phyloP scores from a whole-genome alignment of 208 protist genomes.

The Eutreptiella sp. region DNA sequence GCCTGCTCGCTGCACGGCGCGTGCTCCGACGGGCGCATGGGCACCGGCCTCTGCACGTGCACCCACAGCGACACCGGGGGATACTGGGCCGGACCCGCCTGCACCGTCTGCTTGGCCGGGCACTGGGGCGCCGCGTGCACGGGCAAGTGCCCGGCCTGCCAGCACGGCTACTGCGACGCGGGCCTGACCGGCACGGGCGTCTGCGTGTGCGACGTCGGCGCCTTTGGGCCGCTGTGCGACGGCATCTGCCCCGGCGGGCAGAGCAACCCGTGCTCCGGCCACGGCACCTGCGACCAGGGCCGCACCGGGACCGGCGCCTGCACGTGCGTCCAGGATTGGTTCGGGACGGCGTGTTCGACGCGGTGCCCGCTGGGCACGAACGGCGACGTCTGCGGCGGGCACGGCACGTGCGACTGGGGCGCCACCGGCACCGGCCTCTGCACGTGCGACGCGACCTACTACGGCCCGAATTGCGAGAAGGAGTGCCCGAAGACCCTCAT shows the following conservation, averaged over 20 bases:
- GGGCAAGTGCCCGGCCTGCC: background rate
- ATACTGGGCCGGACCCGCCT: constrained; percentile 3
- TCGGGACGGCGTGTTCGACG: background rate
- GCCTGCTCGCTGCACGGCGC: constrained; percentile 4
- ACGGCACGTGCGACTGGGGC: constrained; percentile 8
- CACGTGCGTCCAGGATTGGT: background rate
- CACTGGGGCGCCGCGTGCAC: background rate
- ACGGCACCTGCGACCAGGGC: constrained; percentile 19
- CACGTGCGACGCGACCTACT: background rate
- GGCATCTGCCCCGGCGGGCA: no score
- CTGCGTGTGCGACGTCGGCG: no score
- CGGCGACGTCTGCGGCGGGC: constrained; percentile 8
- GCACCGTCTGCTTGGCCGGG: background rate
- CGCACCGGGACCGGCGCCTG: background rate
- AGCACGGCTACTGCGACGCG: constrained; percentile 3
- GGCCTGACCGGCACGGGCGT: background rate
- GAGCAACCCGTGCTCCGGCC: no score
- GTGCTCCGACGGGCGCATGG: constrained; percentile 1
- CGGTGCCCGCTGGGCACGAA: constrained; percentile 3
- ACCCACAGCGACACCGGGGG: background rate
- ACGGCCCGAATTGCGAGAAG: background rate
- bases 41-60: constrained; percentile 11
- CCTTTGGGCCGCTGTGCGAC: no score
- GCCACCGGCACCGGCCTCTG: background rate
- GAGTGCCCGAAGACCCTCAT: constrained; percentile 3